A percentile compares a stretch with the other conserved stretches of the same genome.
phyloP scores from a whole-genome alignment of 371 early-diverging fungal genomes.

The Mortierella sp. region DNA sequence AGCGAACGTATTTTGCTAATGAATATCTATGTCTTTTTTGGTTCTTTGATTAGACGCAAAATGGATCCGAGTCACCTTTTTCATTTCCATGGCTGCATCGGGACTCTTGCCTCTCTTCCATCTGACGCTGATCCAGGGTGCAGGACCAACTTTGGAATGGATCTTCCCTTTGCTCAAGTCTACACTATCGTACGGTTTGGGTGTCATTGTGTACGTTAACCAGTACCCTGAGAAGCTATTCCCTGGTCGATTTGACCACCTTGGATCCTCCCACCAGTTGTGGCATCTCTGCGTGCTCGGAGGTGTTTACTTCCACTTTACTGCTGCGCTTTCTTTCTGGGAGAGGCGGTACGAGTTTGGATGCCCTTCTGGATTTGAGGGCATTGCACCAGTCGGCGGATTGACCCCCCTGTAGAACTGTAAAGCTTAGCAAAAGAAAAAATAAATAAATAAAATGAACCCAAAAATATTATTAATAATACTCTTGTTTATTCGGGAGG shows the following conservation, averaged over 20 bases:
- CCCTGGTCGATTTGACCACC: constrained; percentile 82
- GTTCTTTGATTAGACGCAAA: constrained; percentile 38
- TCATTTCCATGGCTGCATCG: constrained; percentile 73
- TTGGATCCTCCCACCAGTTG: constrained; percentile 82
- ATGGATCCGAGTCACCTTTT: constrained; percentile 71
- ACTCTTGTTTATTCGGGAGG: not conserved
- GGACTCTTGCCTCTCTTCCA: constrained; percentile 72
- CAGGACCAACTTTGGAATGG: constrained; percentile 58
- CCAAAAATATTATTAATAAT: not conserved
- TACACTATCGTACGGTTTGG: constrained; percentile 65
- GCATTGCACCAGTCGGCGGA: constrained; percentile 52
- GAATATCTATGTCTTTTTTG: not conserved
- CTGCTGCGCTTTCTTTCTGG: constrained; percentile 68
- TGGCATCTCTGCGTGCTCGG: constrained; percentile 85
- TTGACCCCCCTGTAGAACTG: not conserved
- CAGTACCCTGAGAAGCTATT: constrained; percentile 81
- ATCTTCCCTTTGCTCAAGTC: constrained; percentile 65
- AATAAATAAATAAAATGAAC: not conserved
- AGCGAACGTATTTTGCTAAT: not conserved
- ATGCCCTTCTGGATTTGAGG: constrained; percentile 58
- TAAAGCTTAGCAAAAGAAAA: not conserved
- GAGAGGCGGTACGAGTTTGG: constrained; percentile 64
- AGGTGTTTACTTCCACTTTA: constrained; percentile 77
- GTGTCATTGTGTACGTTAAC: constrained; percentile 76
- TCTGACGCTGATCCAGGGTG: constrained; percentile 62